These are phyloP conservation scores for Betula pendula DNA, from an alignment of 306 rosid genomes.

Conservation along the genomic window DNA sequence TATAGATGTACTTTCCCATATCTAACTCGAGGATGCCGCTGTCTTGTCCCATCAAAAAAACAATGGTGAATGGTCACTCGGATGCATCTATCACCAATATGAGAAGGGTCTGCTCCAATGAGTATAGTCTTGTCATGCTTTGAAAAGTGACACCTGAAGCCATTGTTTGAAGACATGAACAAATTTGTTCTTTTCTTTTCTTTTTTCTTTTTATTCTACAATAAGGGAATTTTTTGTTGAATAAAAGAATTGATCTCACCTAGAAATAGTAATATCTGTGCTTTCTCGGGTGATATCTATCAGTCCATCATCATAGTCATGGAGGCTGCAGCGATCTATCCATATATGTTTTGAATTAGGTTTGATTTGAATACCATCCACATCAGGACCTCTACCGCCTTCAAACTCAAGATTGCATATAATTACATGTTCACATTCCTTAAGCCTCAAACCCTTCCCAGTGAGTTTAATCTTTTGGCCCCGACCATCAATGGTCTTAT, in stretches of 20 bases:
- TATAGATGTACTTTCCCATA: conserved; percentile 82
- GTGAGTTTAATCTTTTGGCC: conserved; percentile 80
- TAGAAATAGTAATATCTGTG: conserved; percentile 83
- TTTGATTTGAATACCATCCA: conserved; percentile 90
- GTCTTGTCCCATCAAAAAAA: conserved; percentile 88
- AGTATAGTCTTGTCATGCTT: conserved; percentile 91
- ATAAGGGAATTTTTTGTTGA: background rate
- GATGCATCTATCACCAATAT: conserved; percentile 72
- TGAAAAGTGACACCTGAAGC: conserved; percentile 77
- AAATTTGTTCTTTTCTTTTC: too few relatives aligned
- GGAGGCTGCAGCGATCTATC: conserved; percentile 88
- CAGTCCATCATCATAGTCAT: conserved; percentile 84
- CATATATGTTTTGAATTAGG: conserved; percentile 94
- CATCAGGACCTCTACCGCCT: conserved; percentile 95
- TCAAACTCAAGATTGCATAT: conserved; percentile 90
- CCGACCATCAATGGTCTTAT: conserved; percentile 84
- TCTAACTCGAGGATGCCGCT: conserved; percentile 94
- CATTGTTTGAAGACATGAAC: conserved; percentile 11
- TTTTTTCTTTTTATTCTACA: background rate
- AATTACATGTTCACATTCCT: conserved; percentile 91
- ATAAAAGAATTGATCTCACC: conserved; percentile 43
- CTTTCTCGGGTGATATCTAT: conserved; percentile 86
- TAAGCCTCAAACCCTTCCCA: conserved; percentile 80
- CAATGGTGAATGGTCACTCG: conserved; percentile 95
- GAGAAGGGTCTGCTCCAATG: conserved; percentile 85